phyloP scores from a whole-genome alignment of 164 flowering plant genomes.

The Paratinospora sagittata region DNA sequence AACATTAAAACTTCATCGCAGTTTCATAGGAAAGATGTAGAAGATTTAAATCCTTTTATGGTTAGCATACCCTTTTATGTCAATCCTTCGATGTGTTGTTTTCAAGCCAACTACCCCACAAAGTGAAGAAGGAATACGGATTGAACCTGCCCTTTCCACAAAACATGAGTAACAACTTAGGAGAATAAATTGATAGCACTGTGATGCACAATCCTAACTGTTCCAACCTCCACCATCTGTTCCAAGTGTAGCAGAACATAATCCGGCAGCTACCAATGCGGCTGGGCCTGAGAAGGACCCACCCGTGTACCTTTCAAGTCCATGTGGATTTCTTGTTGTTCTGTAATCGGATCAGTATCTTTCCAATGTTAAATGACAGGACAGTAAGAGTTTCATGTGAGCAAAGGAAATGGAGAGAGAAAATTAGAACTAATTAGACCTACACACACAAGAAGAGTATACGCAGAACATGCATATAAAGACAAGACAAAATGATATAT shows the following conservation, averaged over 20 bases:
- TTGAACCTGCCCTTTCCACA: constrained; percentile 55
- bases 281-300: constrained; percentile 99
- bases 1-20: not conserved
- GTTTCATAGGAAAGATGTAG: no score
- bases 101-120: constrained; percentile 94
- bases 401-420: not conserved
- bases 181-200: constrained; percentile 8
- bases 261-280: constrained; percentile 88
- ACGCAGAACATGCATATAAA: not conserved
- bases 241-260: constrained; percentile 93
- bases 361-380: not conserved
- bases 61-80: constrained; percentile 28
- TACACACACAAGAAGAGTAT: not conserved
- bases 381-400: not conserved
- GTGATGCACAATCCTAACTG: constrained; percentile 1
- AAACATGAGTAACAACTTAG: constrained; percentile 9
- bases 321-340: constrained; percentile 90
- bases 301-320: constrained; percentile 80
- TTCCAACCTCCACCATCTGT: constrained; percentile 96
- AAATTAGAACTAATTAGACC: no score
- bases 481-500: not conserved
- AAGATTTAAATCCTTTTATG: not conserved
- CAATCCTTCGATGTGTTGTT: constrained; percentile 74
- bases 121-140: constrained; percentile 93
- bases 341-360: constrained; percentile 27